A percentile compares a stretch with the other conserved stretches of the same genome.
These are phyloP conservation scores for Alternaria sp. DNA, from an alignment of 2,329 filamentous ascomycete genomes.

Conservation along the genomic window DNA sequence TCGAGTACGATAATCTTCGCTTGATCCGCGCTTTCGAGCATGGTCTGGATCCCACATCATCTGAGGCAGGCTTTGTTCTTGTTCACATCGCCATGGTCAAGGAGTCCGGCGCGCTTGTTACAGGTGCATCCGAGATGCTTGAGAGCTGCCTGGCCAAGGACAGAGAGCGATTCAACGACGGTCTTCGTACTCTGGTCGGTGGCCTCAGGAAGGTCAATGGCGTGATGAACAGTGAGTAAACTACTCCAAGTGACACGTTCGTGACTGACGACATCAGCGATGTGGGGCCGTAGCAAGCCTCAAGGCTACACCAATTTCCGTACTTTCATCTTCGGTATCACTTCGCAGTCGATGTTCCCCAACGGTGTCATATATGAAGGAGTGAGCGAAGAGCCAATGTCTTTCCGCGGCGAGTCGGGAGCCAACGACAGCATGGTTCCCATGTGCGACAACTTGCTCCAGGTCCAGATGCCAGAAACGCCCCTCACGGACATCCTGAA, in stretches of 20 bases:
- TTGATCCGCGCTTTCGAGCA: constrained; percentile 91
- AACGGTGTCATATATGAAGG: constrained; percentile 90
- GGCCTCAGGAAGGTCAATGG: constrained; percentile 75
- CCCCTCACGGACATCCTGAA: constrained; percentile 86
- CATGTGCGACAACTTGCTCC: constrained; percentile 84
- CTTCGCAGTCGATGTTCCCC: constrained; percentile 92
- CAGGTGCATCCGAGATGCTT: constrained; percentile 73
- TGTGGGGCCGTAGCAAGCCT: constrained; percentile 91
- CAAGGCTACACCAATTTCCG: constrained; percentile 87
- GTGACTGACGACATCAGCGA: constrained; percentile 58
- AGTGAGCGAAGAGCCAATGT: constrained; percentile 75
- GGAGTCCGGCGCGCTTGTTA: constrained; percentile 79
- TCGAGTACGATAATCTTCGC: constrained; percentile 71
- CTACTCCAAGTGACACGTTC: too few species aligned
- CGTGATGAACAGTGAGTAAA: constrained; percentile 74
- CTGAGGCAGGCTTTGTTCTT: constrained; percentile 94
- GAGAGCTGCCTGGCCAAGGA: constrained; percentile 56
- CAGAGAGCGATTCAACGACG: constrained; percentile 68
- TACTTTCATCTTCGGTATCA: constrained; percentile 97
- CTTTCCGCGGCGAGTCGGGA: constrained; percentile 90
- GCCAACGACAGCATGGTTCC: constrained; percentile 96
- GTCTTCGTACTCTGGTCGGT: constrained; percentile 59
- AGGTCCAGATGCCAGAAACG: constrained; percentile 87
- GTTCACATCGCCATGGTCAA: constrained; percentile 96
- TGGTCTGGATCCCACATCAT: constrained; percentile 84